Evolutionary conservation across 1,139 yeast species (phyloP).

Genomic region (Kodamaea sp.): DNA sequence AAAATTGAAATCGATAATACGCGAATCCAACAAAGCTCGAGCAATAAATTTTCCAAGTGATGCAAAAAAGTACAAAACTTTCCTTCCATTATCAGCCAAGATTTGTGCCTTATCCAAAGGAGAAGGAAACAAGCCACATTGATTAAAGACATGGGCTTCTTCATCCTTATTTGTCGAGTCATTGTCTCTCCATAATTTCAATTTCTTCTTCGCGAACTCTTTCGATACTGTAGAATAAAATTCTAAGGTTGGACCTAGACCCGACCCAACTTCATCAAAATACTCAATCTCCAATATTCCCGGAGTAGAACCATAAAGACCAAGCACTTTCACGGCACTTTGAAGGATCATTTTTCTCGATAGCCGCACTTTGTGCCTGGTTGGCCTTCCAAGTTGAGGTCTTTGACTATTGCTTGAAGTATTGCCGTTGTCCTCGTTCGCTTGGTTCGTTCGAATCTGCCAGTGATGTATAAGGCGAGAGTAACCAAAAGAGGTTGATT

Average conservation of each 20-base stretch:
- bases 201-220: slow-evolving; percentile 60
- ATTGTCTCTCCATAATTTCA: slow-evolving; percentile 69
- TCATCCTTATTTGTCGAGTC: slow-evolving; percentile 24
- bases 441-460: slow-evolving; percentile 58
- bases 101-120: slow-evolving; percentile 48
- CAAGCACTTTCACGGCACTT: slow-evolving; percentile 80
- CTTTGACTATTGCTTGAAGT: slow-evolving; percentile 20
- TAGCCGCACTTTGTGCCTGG: slow-evolving; percentile 79
- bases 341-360: slow-evolving; percentile 70
- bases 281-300: slow-evolving; percentile 86
- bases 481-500: slow-evolving; percentile 89
- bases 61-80: slow-evolving; percentile 55
- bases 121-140: slow-evolving; percentile 69
- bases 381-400: slow-evolving; percentile 68
- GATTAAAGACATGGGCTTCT: slow-evolving; percentile 43
- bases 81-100: slow-evolving; percentile 40
- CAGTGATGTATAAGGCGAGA: slow-evolving; percentile 81
- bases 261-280: slow-evolving; percentile 92
- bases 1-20: slow-evolving; percentile 82
- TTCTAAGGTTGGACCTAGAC: slow-evolving; percentile 93
- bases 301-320: slow-evolving; percentile 75
- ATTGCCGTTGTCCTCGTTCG: slow-evolving; percentile 26
- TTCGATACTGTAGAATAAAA: slow-evolving; percentile 82
- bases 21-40: slow-evolving; percentile 79
- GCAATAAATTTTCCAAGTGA: slow-evolving; percentile 84